Base-by-base conservation (phyloP, 2,329 filamentous ascomycete genomes). In the Neonectria neomacrospora region DNA sequence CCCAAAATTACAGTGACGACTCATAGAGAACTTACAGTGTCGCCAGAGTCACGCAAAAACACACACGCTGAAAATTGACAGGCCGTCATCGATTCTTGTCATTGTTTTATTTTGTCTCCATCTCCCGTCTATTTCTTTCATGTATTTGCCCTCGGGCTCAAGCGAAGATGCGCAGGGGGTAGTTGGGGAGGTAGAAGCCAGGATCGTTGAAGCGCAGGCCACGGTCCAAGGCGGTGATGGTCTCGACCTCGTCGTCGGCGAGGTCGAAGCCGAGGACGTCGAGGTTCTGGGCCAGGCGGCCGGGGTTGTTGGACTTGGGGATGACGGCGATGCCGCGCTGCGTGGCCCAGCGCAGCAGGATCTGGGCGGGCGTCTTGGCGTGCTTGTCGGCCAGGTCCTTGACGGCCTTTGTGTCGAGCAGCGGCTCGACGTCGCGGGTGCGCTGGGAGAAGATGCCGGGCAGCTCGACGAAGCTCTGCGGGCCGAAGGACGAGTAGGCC, bases 401-500 rank as follows among this genome's bases (percentile, higher is more conserved):
- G 72, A 91, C 77, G 12, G 77, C 72, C 23, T 69, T 65, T 18
- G 73, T 63, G 65, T 78, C 75, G 54, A 79, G 72, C 9, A 79
- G 73, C 10, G 68, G 67, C 58, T 67, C 59, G 9, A 71, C 71
- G 22, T 69, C 71, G 41, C 68, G 63, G 23, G 75, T 73, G 39
- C 71, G 65, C 65, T 67, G 65, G 61, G 73, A 73, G 66, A 70
- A 62, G 50, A 77, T 68, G 20, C 69, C 69, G 7, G 56, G 54
- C 10, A 71, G 70, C 69, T 79, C 77, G 52, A 77, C 65, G 67
- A 77, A 79, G 64, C 70, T 73, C 74, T 86, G 80, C 23, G 88
- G 87, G 2, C 89, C 89, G 70, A 91, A 90, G 18, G 86, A 88
- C 5, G 86, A 89, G 81, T 91, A 91, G 23, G 86, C 89, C 3